Conservation (phyloP, 2,329 filamentous ascomycete species). For the Phyllosticta citriasiana region DNA sequence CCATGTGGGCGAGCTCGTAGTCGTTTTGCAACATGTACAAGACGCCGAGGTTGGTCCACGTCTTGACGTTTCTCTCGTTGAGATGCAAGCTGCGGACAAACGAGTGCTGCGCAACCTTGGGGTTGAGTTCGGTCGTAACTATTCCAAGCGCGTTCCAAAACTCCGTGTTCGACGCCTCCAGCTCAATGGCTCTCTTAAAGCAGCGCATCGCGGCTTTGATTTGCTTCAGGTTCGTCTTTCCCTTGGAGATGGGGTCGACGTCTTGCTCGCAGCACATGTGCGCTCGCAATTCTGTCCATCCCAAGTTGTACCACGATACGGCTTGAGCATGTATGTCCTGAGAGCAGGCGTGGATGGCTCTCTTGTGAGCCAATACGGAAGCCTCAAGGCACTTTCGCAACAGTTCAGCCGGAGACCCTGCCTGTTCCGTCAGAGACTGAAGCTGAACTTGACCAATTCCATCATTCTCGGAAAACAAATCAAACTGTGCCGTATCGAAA, state of each 20-base stretch:
- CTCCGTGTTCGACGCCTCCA: conserved; percentile 86
- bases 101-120: conserved; percentile 82
- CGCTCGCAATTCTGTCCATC: conserved; percentile 82
- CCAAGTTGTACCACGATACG: conserved; percentile 94
- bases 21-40: conserved; percentile 81
- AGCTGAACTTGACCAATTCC: conserved; percentile 41
- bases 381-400: conserved; percentile 55
- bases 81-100: conserved; percentile 88
- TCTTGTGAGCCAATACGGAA: conserved; percentile 76
- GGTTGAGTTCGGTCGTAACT: conserved; percentile 75
- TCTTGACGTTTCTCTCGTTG: conserved; percentile 72
- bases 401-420: conserved; percentile 1
- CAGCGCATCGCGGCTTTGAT: conserved; percentile 74
- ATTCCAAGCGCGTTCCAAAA: conserved; percentile 97
- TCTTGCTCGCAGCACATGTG: conserved; percentile 53
- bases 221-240: conserved; percentile 48
- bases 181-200: conserved; percentile 92
- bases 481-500: conserved; percentile 46
- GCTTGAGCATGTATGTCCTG: conserved; percentile 79
- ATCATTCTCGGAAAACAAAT: conserved; percentile 60
- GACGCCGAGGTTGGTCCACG: conserved; percentile 86
- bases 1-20: conserved; percentile 72
- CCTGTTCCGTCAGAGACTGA: conserved; percentile 13
- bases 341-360: conserved; percentile 63
- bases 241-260: conserved; percentile 19